Evolutionary conservation across 495 filamentous ascomycete species (phyloP), one percentile per base, ranked within the genome.

Genomic region (Immersiella caudata): DNA sequence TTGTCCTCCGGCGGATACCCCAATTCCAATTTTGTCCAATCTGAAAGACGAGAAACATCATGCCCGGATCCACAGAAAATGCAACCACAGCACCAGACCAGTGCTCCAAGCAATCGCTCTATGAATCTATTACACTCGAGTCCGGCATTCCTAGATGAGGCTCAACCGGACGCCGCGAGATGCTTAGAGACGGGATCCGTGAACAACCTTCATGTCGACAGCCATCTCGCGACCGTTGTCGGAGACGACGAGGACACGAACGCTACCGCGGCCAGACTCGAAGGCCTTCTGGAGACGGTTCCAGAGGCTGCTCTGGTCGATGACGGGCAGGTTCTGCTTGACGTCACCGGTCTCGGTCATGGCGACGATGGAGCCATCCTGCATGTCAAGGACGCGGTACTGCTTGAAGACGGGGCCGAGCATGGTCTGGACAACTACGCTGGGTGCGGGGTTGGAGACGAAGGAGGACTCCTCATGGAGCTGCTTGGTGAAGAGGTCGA

Each of bases 351-450:
- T 82, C 79, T 85, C 80, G 72, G 82, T 82, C 79, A 84, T 82
- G 76, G 80, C 81, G 62, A 82, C 80, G 74, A 84, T 76, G 79
- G 82, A 81, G 74, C 91, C 90, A 67, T 97, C 93, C 81, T 93
- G 92, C 83, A 99, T 90, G 84, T 99, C 95, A 49, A 99, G 91
- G 77, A 99, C 94, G 79, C 95, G 93, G 89, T 99, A 99, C 85
- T 97, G 96, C 91, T 98, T 98, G 93, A 97, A 98, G 85, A 99
- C 91, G 52, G 95, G 95, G 74, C 95, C 95, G 65, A 97, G 92
- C 92, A 99, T 97, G 83, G 94, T 98, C 89, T 99, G 95, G 76
- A 99, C 94, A 54, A 98, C 89, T 64, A 99, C 95, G 67, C 91
- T 96, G 72, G 95, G 94, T 60, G 91, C 90, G 63, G 95, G 95